Conservation (phyloP, 169 alveolate species). For the Plasmodium falciparum region DNA sequence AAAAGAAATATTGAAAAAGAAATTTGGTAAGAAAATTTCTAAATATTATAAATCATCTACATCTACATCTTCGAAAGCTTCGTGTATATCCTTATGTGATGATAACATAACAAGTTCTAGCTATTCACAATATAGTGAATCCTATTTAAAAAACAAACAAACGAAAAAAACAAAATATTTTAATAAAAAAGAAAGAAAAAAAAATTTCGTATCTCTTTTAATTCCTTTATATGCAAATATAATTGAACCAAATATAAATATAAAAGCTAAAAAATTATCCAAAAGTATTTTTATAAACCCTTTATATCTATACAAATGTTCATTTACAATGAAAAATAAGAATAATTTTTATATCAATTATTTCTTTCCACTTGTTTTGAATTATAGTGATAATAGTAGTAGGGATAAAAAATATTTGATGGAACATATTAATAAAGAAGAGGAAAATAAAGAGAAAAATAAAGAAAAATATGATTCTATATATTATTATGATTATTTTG, state of each 20-base stretch:
- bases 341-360: constrained; percentile 60
- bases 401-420: not conserved
- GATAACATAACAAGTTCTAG: constrained; percentile 23
- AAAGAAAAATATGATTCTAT: not conserved
- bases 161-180: constrained; percentile 23
- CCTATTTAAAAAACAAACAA: constrained; percentile 43
- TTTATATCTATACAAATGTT: constrained; percentile 29
- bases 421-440: not conserved
- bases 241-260: constrained; percentile 52
- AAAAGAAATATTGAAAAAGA: constrained; percentile 8
- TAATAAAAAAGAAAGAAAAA: constrained; percentile 57
- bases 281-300: constrained; percentile 43
- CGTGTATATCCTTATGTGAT: not conserved
- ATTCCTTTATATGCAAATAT: constrained; percentile 63
- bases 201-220: constrained; percentile 15
- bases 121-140: constrained; percentile 52
- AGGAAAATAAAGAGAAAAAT: not conserved
- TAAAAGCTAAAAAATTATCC: constrained; percentile 29
- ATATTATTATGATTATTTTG: constrained; percentile 48
- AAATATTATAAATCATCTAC: constrained; percentile 59
- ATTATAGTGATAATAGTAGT: not conserved
- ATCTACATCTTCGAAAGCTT: constrained; percentile 6
- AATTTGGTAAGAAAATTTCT: constrained; percentile 26
- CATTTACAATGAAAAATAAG: constrained; percentile 51
- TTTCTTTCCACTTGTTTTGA: constrained; percentile 5